phyloP scores from a whole-genome alignment of 257 asterid species.

The Solanum paucissectum region DNA sequence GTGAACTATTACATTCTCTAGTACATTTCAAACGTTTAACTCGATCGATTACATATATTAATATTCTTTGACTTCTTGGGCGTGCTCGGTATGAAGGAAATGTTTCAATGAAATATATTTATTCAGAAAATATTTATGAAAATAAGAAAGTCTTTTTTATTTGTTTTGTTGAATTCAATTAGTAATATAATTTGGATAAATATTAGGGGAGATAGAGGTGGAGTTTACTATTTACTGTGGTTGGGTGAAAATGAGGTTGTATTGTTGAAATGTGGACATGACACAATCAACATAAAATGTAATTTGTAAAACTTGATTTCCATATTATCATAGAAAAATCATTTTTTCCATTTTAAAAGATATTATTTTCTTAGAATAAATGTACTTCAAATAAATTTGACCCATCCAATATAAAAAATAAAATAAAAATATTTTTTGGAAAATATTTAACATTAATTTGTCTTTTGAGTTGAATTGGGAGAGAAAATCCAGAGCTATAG shows the following conservation, averaged over 20 bases:
- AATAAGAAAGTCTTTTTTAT: background rate
- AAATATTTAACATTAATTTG: background rate
- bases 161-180: background rate
- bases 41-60: background rate
- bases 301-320: background rate
- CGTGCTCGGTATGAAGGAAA: background rate
- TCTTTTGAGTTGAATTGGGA: background rate
- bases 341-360: background rate
- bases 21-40: background rate
- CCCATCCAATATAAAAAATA: too few relatives aligned
- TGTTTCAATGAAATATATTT: too few relatives aligned
- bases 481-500: background rate
- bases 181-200: background rate
- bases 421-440: background rate
- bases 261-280: background rate
- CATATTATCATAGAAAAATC: too few relatives aligned
- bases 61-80: background rate
- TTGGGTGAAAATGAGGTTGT: background rate
- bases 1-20: background rate
- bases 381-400: too few relatives aligned
- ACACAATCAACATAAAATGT: background rate
- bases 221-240: background rate
- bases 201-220: background rate
- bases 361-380: too few relatives aligned
- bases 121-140: background rate